These are phyloP conservation scores for Didymella keratinophila DNA, from an alignment of 2,329 filamentous ascomycete genomes.

Conservation along the genomic window DNA sequence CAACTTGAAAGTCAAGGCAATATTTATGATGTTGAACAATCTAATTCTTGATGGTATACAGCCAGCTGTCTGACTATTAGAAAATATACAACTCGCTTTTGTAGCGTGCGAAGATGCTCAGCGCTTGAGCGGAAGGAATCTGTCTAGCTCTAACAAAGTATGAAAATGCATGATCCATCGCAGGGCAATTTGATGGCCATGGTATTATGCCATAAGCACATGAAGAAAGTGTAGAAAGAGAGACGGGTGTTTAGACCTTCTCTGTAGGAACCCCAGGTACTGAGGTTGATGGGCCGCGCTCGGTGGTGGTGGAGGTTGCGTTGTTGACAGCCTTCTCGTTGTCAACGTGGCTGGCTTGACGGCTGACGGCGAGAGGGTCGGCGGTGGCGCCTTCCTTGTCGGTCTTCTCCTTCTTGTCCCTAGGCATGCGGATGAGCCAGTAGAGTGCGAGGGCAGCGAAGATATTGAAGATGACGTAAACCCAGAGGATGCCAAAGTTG, in stretches of 20 bases:
- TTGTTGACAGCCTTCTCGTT: slow-evolving; percentile 22
- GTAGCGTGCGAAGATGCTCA: slow-evolving; percentile 10
- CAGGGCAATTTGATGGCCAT: not conserved
- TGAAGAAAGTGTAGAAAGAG: not conserved
- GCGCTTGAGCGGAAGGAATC: slow-evolving; percentile 13
- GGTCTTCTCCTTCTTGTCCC: slow-evolving; percentile 54
- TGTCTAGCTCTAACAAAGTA: slow-evolving; percentile 11
- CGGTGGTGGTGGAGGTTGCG: slow-evolving; percentile 18
- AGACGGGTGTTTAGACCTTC: slow-evolving; percentile 19
- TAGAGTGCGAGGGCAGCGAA: slow-evolving; percentile 60
- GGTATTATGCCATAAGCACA: slow-evolving; percentile 3
- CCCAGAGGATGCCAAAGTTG: slow-evolving; percentile 64
- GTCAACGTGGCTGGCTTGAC: slow-evolving; percentile 20
- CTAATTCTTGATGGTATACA: slow-evolving; percentile 8
- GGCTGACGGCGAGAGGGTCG: slow-evolving; percentile 18
- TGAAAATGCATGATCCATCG: slow-evolving; percentile 2
- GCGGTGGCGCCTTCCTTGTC: slow-evolving; percentile 13
- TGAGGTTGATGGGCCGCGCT: slow-evolving; percentile 24
- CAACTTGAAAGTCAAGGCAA: not conserved
- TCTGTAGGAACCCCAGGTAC: slow-evolving; percentile 22
- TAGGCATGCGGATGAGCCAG: slow-evolving; percentile 63
- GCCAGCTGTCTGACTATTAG: slow-evolving; percentile 8
- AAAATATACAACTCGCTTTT: slow-evolving; percentile 9
- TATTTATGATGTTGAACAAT: not conserved
- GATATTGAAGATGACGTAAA: slow-evolving; percentile 62